A percentile compares a stretch with the other conserved stretches of the same genome.
These are phyloP conservation scores for Marasmius fiardii DNA, from an alignment of 1,284 basidiomycete species.

Conservation along the genomic window DNA sequence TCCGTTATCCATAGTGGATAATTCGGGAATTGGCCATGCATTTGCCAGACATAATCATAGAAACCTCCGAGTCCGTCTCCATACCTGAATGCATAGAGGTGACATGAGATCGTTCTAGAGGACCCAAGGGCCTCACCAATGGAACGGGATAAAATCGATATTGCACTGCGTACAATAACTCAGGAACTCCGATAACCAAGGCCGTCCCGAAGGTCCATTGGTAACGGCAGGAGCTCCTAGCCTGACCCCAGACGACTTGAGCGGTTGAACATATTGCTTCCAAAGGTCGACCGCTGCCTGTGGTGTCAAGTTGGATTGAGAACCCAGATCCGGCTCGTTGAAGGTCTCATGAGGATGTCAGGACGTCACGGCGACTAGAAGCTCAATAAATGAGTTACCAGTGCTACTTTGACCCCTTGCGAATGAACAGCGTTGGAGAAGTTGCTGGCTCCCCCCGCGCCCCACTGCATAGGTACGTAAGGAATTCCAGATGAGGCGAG, in stretches of 20 bases:
- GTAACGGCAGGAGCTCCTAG: constrained; percentile 26
- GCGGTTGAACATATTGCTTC: constrained; percentile 26
- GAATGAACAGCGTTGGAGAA: constrained; percentile 33
- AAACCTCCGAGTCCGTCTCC: constrained; percentile 47
- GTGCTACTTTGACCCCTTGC: constrained; percentile 35
- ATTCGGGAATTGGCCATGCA: constrained; percentile 39
- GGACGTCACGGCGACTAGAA: neutral
- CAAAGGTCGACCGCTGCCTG: constrained; percentile 23
- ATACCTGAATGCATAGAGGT: constrained; percentile 36
- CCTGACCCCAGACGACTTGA: constrained; percentile 20
- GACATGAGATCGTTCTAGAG: neutral
- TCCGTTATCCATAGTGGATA: constrained; percentile 61
- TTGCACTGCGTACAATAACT: constrained; percentile 44
- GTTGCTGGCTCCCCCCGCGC: constrained; percentile 33
- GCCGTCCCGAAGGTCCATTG: constrained; percentile 19
- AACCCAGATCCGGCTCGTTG: constrained; percentile 57
- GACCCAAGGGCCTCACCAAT: constrained; percentile 26
- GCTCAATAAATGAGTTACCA: constrained; percentile 24
- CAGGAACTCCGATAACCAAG: constrained; percentile 21
- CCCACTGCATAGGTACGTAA: constrained; percentile 52
- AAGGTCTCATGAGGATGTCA: constrained; percentile 29
- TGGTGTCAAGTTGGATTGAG: constrained; percentile 31
- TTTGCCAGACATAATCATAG: constrained; percentile 48
- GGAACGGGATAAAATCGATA: constrained; percentile 42
- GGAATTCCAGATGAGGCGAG: constrained; percentile 37